Evolutionary conservation across 2,329 filamentous ascomycete genomes (phyloP).

Genomic region (Aspergillus melleus): DNA sequence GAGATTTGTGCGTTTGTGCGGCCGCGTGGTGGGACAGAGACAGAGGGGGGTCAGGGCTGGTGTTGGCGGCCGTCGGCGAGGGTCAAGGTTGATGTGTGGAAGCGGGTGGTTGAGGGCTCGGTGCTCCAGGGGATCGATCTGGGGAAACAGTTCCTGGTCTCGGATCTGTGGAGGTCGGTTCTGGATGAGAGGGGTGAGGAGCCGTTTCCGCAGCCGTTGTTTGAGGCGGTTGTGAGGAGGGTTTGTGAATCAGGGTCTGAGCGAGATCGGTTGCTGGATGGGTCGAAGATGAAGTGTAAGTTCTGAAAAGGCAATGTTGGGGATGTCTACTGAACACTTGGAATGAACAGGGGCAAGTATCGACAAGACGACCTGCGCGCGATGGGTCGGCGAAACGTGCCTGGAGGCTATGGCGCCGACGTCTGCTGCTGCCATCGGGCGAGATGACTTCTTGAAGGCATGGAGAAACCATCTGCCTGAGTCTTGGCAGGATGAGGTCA

Average conservation of each 20-base stretch:
- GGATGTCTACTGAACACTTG: conserved; percentile 8
- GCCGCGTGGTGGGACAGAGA: background rate
- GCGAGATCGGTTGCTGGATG: conserved; percentile 17
- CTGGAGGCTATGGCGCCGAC: conserved; percentile 40
- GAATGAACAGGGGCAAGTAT: conserved; percentile 40
- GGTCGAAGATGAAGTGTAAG: conserved; percentile 39
- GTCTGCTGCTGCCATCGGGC: conserved; percentile 28
- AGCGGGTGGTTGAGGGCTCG: conserved; percentile 38
- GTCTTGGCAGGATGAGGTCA: conserved; percentile 39
- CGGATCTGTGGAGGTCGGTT: conserved; percentile 42
- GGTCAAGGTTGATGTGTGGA: conserved; percentile 52
- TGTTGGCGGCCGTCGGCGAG: conserved; percentile 52
- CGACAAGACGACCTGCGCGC: conserved; percentile 33
- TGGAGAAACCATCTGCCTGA: conserved; percentile 49
- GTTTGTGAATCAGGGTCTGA: conserved; percentile 30
- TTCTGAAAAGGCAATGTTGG: conserved; percentile 10
- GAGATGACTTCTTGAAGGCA: conserved; percentile 35
- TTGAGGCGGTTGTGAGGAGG: conserved; percentile 41
- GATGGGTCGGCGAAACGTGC: conserved; percentile 43
- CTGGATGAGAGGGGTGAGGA: conserved; percentile 36
- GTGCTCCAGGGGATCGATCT: conserved; percentile 43
- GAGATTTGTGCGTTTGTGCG: conserved; percentile 56
- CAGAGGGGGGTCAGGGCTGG: conserved; percentile 4
- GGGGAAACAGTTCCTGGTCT: conserved; percentile 42
- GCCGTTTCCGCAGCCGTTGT: conserved; percentile 34